Base-by-base conservation (phyloP, 225 moss, liverwort and hornwort species). In the Asterella californica region DNA sequence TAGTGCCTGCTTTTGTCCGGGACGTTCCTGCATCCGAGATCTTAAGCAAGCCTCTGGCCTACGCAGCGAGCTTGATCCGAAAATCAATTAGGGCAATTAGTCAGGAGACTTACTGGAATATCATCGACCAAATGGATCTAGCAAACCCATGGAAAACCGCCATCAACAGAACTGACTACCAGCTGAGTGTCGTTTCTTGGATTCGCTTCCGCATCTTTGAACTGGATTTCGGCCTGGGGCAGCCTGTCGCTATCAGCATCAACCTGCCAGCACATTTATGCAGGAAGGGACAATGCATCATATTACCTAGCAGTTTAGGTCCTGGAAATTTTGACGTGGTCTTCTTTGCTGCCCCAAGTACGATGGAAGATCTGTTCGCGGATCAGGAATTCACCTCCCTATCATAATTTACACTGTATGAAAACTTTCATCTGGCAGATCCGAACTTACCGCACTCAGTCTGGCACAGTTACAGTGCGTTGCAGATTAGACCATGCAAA, bases 351-450 rank as follows among this genome's bases (percentile, higher is more conserved):
- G 0, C 38, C 27, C 87, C 87, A 19, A 27, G 10, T 32, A 65
- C 61, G 9, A 34, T 83, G 7, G 72, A 83, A 10, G 47, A 78
- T 42, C 76, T 88, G 19, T 83, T 80, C 75, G 78, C 82, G 0
- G 85, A 88, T 71, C 78, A 83, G 15, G 81, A 88, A 24, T 88
- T 88, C 72, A 80, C 72, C 6, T 88, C 85, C 46, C 17, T 88
- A 5, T 80, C 63, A 12, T 85, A 76, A 55, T 42, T 42, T 7
- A 42, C 42, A 42, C 7, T 7, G 42, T 42, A 7, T 42, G 3
- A 42, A 42, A 42, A 7, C 3, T 42, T 42, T 2, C 7, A 42
- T 7, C 42, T 42, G 42, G 42, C 42, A 2, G 42, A 42, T 42
- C 42, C 42, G 7, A 7, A 42, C n/a, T n/a, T 42, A 42, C 42